phyloP scores from a whole-genome alignment of 2,329 filamentous ascomycete species.

The Didymosphaeria variabile region DNA sequence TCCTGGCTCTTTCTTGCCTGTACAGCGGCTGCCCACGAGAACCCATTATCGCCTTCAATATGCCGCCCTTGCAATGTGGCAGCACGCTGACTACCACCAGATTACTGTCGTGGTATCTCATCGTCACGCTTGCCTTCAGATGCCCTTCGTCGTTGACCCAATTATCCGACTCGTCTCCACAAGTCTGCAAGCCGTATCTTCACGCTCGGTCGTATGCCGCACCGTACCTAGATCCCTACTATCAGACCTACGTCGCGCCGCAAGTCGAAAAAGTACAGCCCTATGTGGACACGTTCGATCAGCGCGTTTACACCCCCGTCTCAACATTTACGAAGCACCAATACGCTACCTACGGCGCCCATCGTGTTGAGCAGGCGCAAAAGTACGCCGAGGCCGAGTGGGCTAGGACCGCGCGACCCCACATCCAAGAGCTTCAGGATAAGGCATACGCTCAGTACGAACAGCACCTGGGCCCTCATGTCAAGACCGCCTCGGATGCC shows the following conservation, averaged over 20 bases:
- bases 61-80: not conserved
- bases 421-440: constrained; percentile 71
- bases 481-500: constrained; percentile 67
- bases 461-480: constrained; percentile 74
- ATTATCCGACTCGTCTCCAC: constrained; percentile 74
- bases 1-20: not conserved
- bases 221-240: constrained; percentile 86
- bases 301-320: constrained; percentile 73
- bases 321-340: constrained; percentile 68
- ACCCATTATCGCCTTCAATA: not conserved
- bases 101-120: constrained; percentile 83
- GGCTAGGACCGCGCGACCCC: constrained; percentile 79
- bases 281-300: constrained; percentile 69
- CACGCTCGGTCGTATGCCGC: constrained; percentile 71
- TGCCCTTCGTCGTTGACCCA: constrained; percentile 77
- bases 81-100: constrained; percentile 47
- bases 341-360: constrained; percentile 76
- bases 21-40: not conserved
- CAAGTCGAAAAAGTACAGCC: constrained; percentile 81
- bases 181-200: constrained; percentile 83
- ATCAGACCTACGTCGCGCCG: constrained; percentile 81
- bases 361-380: constrained; percentile 73
- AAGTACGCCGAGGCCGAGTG: constrained; percentile 76
- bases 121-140: constrained; percentile 81
- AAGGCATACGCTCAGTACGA: constrained; percentile 74